These are phyloP conservation scores for thale cress (Arabidopsis thaliana) DNA, from an alignment of 345 rosid genomes.

Conservation along the genomic window DNA sequence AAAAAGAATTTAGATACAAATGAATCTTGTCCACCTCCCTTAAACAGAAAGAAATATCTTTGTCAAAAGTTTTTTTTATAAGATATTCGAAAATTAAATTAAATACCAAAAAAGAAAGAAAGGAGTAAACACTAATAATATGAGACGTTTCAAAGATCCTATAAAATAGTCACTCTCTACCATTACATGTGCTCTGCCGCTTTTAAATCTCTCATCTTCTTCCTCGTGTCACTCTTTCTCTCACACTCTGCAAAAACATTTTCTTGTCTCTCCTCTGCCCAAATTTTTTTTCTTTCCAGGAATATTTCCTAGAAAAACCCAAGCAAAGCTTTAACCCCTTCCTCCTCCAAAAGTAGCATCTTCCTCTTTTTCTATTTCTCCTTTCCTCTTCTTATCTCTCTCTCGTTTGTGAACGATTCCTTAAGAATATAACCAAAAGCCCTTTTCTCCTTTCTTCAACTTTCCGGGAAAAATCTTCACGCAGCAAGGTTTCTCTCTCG, in stretches of 20 bases:
- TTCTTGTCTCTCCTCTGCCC: constrained; percentile 34
- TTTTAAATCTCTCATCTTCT: constrained; percentile 42
- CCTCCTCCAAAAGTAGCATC: neutral
- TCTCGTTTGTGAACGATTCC: constrained; percentile 39
- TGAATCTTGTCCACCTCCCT: neutral
- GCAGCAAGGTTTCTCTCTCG: neutral
- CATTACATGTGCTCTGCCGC: constrained; percentile 49
- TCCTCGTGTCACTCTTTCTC: constrained; percentile 44
- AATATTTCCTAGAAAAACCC: constrained; percentile 45
- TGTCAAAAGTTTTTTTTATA: neutral
- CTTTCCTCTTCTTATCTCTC: neutral
- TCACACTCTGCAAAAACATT: constrained; percentile 38
- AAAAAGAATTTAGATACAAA: neutral
- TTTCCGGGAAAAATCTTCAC: constrained; percentile 39
- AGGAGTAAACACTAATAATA: constrained; percentile 10
- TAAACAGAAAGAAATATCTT: neutral
- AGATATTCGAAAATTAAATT: neutral
- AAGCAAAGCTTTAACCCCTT: constrained; percentile 20
- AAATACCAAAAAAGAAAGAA: constrained; percentile 2
- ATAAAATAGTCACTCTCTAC: constrained; percentile 41
- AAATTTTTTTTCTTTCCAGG: constrained; percentile 21
- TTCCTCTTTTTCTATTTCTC: neutral
- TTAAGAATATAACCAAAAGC: constrained; percentile 43
- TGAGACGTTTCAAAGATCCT: constrained; percentile 41
- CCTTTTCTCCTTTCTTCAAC: constrained; percentile 32